Conservation (phyloP, 768 basidiomycete species). For the Gautieria morchelliformis region DNA sequence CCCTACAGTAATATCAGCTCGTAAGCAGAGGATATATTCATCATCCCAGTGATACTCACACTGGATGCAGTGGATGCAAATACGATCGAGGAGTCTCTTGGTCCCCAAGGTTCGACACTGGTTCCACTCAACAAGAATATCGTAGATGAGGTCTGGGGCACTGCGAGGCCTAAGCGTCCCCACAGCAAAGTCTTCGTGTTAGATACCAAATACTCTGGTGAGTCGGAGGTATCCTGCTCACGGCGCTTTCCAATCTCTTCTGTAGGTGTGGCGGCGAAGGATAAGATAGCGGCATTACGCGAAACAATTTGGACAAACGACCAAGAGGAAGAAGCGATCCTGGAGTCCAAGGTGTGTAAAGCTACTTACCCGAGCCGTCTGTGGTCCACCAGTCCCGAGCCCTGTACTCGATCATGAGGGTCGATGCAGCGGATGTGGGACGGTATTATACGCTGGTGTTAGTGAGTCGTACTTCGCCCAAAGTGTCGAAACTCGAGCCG, state of each 20-base stretch:
- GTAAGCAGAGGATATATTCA: conserved; percentile 27
- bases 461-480: no score
- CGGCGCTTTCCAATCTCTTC: neutral
- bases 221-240: conserved; percentile 9
- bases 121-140: conserved; percentile 63
- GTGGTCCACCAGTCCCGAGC: no score
- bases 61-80: conserved; percentile 50
- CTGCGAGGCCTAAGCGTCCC: conserved; percentile 59
- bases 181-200: conserved; percentile 58
- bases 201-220: conserved; percentile 67
- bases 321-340: no score
- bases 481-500: no score
- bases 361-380: no score
- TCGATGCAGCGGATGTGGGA: no score
- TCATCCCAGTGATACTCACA: neutral
- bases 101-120: conserved; percentile 44
- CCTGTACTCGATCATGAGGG: no score
- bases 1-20: conserved; percentile 59
- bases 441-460: no score
- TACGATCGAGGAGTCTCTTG: conserved; percentile 46
- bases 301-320: no score
- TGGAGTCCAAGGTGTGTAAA: no score
- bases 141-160: conserved; percentile 69
- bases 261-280: conserved; percentile 46
- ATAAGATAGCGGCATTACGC: conserved; percentile 62